Conservation (phyloP, 176 grass and related monocot species). For the Dactylis glomerata region DNA sequence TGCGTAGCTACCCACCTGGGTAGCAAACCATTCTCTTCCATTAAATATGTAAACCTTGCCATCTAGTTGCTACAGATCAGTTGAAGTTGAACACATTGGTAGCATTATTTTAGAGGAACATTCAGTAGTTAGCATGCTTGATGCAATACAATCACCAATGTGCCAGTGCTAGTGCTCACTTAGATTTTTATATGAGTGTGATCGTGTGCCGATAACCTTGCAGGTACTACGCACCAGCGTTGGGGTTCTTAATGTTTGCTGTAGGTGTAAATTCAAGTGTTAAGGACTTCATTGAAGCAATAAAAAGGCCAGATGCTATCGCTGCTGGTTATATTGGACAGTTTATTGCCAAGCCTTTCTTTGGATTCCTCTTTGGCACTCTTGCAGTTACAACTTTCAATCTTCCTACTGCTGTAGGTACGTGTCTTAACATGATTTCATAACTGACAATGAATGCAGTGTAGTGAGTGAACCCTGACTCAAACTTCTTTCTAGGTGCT, state of each 20-base stretch:
- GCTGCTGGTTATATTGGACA: conserved; percentile 76
- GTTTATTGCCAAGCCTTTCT: conserved; percentile 75
- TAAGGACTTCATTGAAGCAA: conserved; percentile 83
- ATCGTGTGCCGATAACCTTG: conserved; percentile 10
- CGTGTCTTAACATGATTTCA: conserved; percentile 12
- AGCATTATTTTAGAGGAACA: too few species aligned
- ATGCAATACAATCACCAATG: background rate
- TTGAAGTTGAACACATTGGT: too few species aligned
- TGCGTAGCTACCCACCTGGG: too few species aligned
- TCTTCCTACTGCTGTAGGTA: conserved; percentile 83
- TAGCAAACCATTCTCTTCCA: too few species aligned
- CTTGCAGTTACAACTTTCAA: conserved; percentile 66
- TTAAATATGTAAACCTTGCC: background rate
- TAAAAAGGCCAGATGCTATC: conserved; percentile 81
- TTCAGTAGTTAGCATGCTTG: conserved; percentile 5
- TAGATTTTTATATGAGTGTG: background rate
- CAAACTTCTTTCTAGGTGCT: conserved; percentile 55
- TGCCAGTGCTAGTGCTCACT: background rate
- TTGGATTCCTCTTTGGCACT: conserved; percentile 91
- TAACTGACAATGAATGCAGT: background rate
- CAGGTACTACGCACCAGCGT: conserved; percentile 92
- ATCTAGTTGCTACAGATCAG: background rate
- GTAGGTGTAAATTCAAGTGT: conserved; percentile 93
- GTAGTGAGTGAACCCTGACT: conserved; percentile 5
- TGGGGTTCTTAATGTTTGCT: conserved; percentile 98